Percentiles rank a stretch among this genome's conserved stretches.
phyloP scores from a whole-genome alignment of 805 yeast species.

The Saccharomycopsis sp. region DNA sequence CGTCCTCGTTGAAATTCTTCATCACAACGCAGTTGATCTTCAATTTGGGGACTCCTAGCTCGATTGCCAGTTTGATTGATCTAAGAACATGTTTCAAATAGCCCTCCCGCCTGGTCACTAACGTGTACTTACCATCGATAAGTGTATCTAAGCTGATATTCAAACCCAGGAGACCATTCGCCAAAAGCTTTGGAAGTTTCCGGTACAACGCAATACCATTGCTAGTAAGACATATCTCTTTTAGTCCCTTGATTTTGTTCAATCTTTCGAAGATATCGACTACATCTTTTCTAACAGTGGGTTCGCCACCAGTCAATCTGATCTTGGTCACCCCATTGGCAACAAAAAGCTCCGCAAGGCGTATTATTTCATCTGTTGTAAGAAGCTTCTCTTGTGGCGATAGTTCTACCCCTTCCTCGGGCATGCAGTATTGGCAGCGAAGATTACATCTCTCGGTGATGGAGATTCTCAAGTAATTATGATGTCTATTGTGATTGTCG shows the following conservation, averaged over 20 bases:
- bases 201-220: conserved; percentile 46
- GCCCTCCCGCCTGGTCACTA: conserved; percentile 47
- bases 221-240: conserved; percentile 45
- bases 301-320: conserved; percentile 51
- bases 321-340: conserved; percentile 44
- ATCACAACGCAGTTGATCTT: conserved; percentile 46
- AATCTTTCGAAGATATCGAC: conserved; percentile 36
- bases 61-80: conserved; percentile 38
- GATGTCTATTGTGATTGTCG: conserved; percentile 39
- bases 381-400: conserved; percentile 37
- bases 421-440: conserved; percentile 47
- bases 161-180: conserved; percentile 39
- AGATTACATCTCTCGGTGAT: conserved; percentile 47
- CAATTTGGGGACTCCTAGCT: conserved; percentile 38
- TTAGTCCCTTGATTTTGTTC: conserved; percentile 34
- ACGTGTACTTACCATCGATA: conserved; percentile 42
- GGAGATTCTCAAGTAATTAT: conserved; percentile 44
- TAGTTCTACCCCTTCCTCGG: conserved; percentile 47
- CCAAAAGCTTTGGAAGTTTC: conserved; percentile 37
- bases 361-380: conserved; percentile 38
- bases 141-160: conserved; percentile 46
- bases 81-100: conserved; percentile 36
- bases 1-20: conserved; percentile 46
- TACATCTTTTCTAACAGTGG: conserved; percentile 46
- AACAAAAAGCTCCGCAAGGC: conserved; percentile 39